Evolutionary conservation across 768 basidiomycete species (phyloP), one percentile per base, ranked within the genome.

Genomic region (Termitomyces sp.): DNA sequence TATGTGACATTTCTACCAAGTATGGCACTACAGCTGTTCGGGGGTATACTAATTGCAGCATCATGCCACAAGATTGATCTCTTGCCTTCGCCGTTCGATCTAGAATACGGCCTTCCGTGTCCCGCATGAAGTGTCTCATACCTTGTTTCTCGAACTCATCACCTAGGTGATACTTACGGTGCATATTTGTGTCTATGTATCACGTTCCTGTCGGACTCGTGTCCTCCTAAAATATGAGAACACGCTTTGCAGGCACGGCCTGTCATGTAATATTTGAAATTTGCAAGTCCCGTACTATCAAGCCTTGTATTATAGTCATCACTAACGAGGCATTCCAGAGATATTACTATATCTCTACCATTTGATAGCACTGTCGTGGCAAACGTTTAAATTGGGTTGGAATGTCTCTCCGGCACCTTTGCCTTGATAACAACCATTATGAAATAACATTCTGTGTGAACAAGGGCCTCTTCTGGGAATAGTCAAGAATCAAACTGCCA

Each of bases 391-490:
- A 31, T 50, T 24, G 41, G 29, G 26, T 56, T 18, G 48, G 31
- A 41, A 16, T 22, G 34, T 32, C 46, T 20, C 49, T 18, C 20
- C 31, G 48, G 39, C 27, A 27, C n/a, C 16, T 14, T 26, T 37
- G 24, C 36, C 18, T 31, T 29, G 29, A 29, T 34, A 27, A 27
- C 18, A 22, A 22, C 22, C 36, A 44, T 26, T 54, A 29, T 39
- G 22, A 27, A 55, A 27, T 8, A 39, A 22, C 24, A 16, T 51
- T 27, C n/a, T 46, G 46, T 58, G 62, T 58, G 62, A 60, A 58
- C 14, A 53, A 52, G 20, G 34, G 18, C 20, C 59, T 51, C 14
- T 41, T 47, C 32, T 55, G 13, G 50, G 57, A 53, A 6, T 47
- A 29, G 2, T 27, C 18, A n/a, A 31, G 16, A 34, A 41, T 52